Percentiles rank a stretch among this genome's conserved stretches.
Evolutionary conservation across 192 early-diverging fungal genomes (phyloP).

Genomic region (Umbelopsis ramanniana): DNA sequence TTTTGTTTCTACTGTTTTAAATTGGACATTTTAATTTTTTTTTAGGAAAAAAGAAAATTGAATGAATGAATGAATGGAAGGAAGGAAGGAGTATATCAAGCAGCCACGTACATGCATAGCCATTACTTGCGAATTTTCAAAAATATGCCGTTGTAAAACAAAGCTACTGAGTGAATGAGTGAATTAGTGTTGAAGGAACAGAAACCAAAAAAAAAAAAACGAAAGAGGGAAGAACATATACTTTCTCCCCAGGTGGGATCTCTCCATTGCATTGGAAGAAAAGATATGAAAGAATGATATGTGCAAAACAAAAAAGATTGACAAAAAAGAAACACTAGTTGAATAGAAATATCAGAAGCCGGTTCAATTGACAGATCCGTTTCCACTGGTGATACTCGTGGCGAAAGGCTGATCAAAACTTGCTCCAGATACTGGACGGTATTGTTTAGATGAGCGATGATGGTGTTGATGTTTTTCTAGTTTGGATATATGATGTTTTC

Average conservation of each 20-base stretch:
- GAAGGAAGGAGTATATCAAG: not conserved
- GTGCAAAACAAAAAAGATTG: not conserved
- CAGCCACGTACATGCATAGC: not conserved
- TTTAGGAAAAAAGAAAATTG: not conserved
- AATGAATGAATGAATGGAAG: not conserved
- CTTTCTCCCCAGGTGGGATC: not conserved
- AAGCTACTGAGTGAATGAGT: not conserved
- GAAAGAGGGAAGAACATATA: not conserved
- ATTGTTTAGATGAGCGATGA: constrained; percentile 6
- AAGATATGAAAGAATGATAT: constrained; percentile 3
- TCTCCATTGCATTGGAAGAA: not conserved
- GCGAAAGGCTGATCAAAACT: constrained; percentile 14
- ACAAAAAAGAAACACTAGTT: not conserved
- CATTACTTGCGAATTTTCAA: not conserved
- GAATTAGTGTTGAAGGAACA: constrained; percentile 1
- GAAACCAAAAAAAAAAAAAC: not conserved
- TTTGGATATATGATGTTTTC: constrained; percentile 42
- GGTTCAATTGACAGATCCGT: not conserved
- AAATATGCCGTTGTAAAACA: not conserved
- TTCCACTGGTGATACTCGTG: constrained; percentile 10
- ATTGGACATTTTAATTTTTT: not conserved
- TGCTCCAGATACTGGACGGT: constrained; percentile 7
- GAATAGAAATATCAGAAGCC: not conserved
- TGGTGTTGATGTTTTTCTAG: constrained; percentile 36
- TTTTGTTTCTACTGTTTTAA: not conserved